Conservation (phyloP, 148 eudicot genomes). For the Selenicereus undatus region DNA sequence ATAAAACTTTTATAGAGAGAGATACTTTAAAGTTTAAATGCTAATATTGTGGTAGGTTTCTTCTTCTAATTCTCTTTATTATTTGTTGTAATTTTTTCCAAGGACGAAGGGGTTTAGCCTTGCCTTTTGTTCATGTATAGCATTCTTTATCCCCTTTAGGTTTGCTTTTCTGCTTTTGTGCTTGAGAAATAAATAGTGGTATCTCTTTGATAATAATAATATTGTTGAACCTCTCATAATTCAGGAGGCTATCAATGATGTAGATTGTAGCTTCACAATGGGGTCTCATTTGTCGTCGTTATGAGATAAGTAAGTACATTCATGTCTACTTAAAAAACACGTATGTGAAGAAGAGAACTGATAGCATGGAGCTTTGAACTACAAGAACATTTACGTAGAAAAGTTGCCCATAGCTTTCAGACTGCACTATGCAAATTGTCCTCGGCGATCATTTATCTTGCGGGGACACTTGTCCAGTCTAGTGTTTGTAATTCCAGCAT, state of each 20-base stretch:
- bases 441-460: too few relatives aligned
- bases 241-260: constrained; percentile 82
- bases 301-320: constrained; percentile 71
- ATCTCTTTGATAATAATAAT: constrained; percentile 4
- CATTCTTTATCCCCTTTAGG: background rate
- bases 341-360: too few relatives aligned
- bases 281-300: constrained; percentile 90
- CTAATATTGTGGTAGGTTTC: constrained; percentile 77
- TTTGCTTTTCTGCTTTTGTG: background rate
- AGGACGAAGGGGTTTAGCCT: background rate
- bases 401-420: too few relatives aligned
- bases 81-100: background rate
- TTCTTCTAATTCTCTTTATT: background rate
- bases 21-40: constrained; percentile 80
- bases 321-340: background rate
- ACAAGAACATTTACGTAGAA: too few relatives aligned
- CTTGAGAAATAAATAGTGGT: background rate
- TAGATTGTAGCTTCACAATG: constrained; percentile 77
- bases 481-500: too few relatives aligned
- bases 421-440: too few relatives aligned
- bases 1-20: constrained; percentile 94
- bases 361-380: too few relatives aligned
- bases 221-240: background rate
- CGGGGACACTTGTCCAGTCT: too few relatives aligned
- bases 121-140: background rate